These are phyloP conservation scores for Daldinia vernicosa DNA, from an alignment of 495 filamentous ascomycete genomes.

Conservation along the genomic window DNA sequence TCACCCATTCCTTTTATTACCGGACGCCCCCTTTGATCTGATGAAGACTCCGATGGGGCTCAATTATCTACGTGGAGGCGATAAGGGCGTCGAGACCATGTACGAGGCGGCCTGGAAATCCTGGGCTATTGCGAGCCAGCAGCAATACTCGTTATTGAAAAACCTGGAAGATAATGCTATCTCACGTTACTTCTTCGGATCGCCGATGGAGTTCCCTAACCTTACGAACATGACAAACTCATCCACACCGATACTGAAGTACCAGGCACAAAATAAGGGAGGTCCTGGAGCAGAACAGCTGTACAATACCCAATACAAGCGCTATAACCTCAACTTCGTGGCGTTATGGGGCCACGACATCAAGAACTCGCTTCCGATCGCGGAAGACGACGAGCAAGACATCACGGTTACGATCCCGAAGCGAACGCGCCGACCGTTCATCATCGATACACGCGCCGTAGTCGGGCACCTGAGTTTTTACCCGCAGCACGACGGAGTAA, in stretches of 20 bases:
- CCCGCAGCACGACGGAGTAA: slow-evolving; percentile 54
- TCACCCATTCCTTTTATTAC: slow-evolving; percentile 57
- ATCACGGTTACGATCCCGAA: slow-evolving; percentile 43
- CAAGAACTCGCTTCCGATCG: slow-evolving; percentile 39
- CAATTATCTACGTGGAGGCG: slow-evolving; percentile 26
- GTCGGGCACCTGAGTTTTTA: slow-evolving; percentile 60
- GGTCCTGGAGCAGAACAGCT: slow-evolving; percentile 48
- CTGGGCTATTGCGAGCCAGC: slow-evolving; percentile 63
- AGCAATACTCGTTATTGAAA: slow-evolving; percentile 64
- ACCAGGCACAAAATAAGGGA: slow-evolving; percentile 16
- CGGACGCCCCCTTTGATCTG: slow-evolving; percentile 45
- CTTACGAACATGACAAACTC: slow-evolving; percentile 12
- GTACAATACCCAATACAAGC: slow-evolving; percentile 56
- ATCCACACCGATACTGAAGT: slow-evolving; percentile 25
- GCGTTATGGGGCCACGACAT: slow-evolving; percentile 59
- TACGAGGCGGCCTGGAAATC: slow-evolving; percentile 48
- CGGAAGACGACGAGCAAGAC: slow-evolving; percentile 48
- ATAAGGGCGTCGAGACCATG: slow-evolving; percentile 14
- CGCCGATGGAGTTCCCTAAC: slow-evolving; percentile 32
- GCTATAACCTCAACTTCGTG: slow-evolving; percentile 58
- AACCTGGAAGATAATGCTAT: slow-evolving; percentile 59
- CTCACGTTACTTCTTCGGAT: slow-evolving; percentile 60
- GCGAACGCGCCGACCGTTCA: slow-evolving; percentile 45
- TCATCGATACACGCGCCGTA: slow-evolving; percentile 63
- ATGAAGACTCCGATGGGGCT: slow-evolving; percentile 53